These are phyloP conservation scores for Stereocaulon alpinum DNA, from an alignment of 495 filamentous ascomycete species.

Conservation along the genomic window DNA sequence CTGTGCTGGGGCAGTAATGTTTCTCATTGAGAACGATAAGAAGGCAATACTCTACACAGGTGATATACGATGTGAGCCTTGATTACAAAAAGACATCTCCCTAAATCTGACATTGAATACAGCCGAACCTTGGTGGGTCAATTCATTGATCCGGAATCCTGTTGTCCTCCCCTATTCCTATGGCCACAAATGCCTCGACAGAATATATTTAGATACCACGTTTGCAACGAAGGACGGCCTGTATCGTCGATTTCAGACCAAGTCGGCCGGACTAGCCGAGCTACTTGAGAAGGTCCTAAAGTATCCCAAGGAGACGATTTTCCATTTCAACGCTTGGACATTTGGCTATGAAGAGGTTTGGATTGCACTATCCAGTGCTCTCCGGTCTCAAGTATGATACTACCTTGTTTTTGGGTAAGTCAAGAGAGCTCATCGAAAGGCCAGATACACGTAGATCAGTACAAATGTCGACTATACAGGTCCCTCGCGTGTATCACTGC, in stretches of 20 bases:
- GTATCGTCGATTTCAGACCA: slow-evolving; percentile 42
- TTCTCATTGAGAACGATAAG: slow-evolving; percentile 68
- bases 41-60: slow-evolving; percentile 84
- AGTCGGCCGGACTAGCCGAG: slow-evolving; percentile 65
- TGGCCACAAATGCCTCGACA: slow-evolving; percentile 56
- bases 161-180: slow-evolving; percentile 63
- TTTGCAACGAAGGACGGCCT: slow-evolving; percentile 44
- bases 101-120: not conserved
- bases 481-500: slow-evolving; percentile 42
- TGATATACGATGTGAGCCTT: slow-evolving; percentile 64
- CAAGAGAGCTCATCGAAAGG: not conserved
- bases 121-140: slow-evolving; percentile 62
- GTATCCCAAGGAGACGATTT: slow-evolving; percentile 67
- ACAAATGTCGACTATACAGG: slow-evolving; percentile 63
- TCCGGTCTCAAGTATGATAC: slow-evolving; percentile 51
- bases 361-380: slow-evolving; percentile 62
- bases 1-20: slow-evolving; percentile 88
- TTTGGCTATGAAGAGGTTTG: slow-evolving; percentile 91
- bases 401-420: not conserved
- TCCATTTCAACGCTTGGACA: slow-evolving; percentile 86
- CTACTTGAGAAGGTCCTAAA: slow-evolving; percentile 55
- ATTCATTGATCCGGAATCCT: slow-evolving; percentile 57
- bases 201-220: slow-evolving; percentile 81
- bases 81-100: not conserved
- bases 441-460: slow-evolving; percentile 73